These are phyloP conservation scores for Corylus americana DNA, from an alignment of 306 rosid species.

Conservation along the genomic window DNA sequence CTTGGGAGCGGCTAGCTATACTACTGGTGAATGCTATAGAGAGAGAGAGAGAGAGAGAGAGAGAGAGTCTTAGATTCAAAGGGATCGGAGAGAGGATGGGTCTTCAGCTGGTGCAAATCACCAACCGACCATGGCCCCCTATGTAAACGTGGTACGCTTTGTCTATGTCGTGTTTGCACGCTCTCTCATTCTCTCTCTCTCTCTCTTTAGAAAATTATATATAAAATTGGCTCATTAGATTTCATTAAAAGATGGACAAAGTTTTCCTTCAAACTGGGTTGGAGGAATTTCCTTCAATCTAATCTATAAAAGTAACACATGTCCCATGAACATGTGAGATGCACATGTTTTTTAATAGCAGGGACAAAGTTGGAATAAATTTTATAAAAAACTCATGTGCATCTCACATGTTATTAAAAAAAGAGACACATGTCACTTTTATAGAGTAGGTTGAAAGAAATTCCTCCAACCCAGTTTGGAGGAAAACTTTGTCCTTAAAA, in stretches of 20 bases:
- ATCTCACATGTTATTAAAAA: too few species aligned
- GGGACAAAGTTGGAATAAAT: too few species aligned
- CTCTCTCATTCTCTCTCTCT: constrained; percentile 33
- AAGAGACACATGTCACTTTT: too few species aligned
- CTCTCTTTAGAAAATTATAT: constrained; percentile 17
- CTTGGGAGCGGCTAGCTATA: not conserved
- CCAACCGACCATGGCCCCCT: constrained; percentile 55
- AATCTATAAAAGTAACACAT: too few species aligned
- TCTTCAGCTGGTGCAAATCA: constrained; percentile 32
- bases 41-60: not conserved
- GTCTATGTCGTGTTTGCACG: constrained; percentile 95
- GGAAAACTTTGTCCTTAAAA: too few species aligned
- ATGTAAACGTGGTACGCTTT: constrained; percentile 64
- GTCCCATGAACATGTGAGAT: too few species aligned
- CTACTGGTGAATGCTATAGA: constrained; percentile 14
- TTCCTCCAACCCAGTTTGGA: too few species aligned
- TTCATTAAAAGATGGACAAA: not conserved
- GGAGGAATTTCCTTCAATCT: too few species aligned
- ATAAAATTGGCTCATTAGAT: not conserved
- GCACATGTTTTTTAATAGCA: too few species aligned
- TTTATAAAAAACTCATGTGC: too few species aligned
- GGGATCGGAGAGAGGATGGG: constrained; percentile 21
- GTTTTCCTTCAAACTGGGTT: too few species aligned
- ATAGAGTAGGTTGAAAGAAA: too few species aligned
- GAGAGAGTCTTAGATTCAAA: constrained; percentile 32